Conservation (phyloP, 805 yeast genomes). For the Candida xyloterini region DNA sequence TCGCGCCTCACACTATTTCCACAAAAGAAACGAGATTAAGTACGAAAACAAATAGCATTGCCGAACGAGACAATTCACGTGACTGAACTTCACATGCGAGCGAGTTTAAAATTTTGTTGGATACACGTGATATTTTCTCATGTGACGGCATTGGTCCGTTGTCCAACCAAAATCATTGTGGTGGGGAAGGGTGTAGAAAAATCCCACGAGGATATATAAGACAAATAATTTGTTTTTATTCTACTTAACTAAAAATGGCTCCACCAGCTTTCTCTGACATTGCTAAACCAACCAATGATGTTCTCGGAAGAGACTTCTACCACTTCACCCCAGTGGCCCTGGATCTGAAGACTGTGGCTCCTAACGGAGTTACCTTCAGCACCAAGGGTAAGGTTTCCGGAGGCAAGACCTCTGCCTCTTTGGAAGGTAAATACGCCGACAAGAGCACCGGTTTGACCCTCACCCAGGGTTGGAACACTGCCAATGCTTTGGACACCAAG, state of each 20-base stretch:
- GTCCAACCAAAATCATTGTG: constrained; percentile 9
- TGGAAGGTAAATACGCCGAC: constrained; percentile 92
- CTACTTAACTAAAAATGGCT: constrained; percentile 44
- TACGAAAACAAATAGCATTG: constrained; percentile 1
- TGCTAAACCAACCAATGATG: constrained; percentile 87
- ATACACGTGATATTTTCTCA: neutral
- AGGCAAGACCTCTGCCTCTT: constrained; percentile 78
- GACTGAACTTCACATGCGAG: neutral
- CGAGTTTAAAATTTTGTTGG: too few relatives aligned
- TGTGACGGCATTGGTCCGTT: neutral
- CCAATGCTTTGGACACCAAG: constrained; percentile 88
- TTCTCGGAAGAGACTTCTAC: constrained; percentile 88
- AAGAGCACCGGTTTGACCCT: constrained; percentile 87
- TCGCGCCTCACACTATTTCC: neutral
- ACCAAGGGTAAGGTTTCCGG: constrained; percentile 87
- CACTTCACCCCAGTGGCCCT: constrained; percentile 84
- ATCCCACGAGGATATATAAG: constrained; percentile 3
- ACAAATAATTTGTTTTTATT: constrained; percentile 4
- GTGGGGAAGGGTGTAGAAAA: constrained; percentile 5
- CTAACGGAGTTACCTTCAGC: constrained; percentile 93
- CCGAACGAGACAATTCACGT: neutral
- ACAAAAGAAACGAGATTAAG: constrained; percentile 16
- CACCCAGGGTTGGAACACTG: constrained; percentile 97
- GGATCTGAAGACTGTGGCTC: constrained; percentile 89
- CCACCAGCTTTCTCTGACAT: constrained; percentile 93